Base-by-base conservation (phyloP, 768 basidiomycete genomes). In the Lyophyllum decastes region DNA sequence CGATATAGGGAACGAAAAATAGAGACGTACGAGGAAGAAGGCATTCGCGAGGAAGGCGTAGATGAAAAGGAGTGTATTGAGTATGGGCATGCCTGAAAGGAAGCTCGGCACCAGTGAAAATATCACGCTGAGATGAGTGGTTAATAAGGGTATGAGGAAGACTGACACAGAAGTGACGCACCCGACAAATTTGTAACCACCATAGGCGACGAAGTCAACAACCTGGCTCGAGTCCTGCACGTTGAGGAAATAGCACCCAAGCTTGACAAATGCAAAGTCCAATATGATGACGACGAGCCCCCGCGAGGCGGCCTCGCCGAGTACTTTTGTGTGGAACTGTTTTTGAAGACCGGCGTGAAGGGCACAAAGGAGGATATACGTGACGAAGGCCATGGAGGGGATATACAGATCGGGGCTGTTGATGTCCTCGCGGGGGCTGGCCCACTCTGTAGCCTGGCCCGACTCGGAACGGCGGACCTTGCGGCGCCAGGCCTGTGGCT, bases 121-220 rank as follows among this genome's bases (percentile, higher is more conserved):
- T 63, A 97, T 95, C 40, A 98, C 92, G 1, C 95, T 95, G 49
- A 47, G 49, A 52, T 4, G 7, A 17, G 19, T 4, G 9, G 10
- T 17, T 8, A 57, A 40, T 30, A 35, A 43, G 2, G 17, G 38
- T 12, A 16, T 51, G 16, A 5, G 16, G 35, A 3, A 2, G 21
- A n/a, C 51, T 33, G 49, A 57, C 17, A 26, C 48, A 17, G 21
- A 14, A n/a, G 21, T 0, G 2, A 75, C 87, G 26, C 61, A 94
- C 94, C 94, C 96, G 26, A 98, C 92, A 65, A 99, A 98, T 69
- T 99, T 98, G 76, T 98, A 98, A 0, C 97, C 96, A 4, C 89
- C 91, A 68, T 98, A 98, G 0, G 95, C 92, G 27, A 97, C 74
- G 48, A 98, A 73, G 67, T 97, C 94, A 4, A 90, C 80, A 22